Evolutionary conservation across 306 rosid genomes (phyloP).

Genomic region (Corylus americana): DNA sequence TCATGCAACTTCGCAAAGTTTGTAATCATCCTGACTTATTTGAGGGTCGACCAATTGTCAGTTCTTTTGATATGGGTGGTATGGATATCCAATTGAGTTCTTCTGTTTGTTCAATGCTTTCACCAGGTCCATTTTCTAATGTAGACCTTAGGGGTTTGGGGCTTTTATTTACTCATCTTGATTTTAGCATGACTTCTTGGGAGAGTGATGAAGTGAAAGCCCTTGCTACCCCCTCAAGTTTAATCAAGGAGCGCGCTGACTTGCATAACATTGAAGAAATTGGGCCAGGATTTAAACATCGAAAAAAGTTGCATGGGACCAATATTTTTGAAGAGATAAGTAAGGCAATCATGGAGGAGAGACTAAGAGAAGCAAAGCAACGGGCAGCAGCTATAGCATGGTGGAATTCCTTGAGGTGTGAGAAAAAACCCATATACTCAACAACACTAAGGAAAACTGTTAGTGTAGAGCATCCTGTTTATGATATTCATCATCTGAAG

Average conservation of each 20-base stretch:
- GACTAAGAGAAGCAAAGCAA: slow-evolving; percentile 72
- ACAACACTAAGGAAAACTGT: slow-evolving; percentile 72
- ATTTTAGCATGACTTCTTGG: slow-evolving; percentile 87
- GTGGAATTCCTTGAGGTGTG: slow-evolving; percentile 97
- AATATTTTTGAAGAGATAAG: slow-evolving; percentile 87
- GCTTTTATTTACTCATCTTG: slow-evolving; percentile 81
- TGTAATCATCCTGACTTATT: slow-evolving; percentile 99
- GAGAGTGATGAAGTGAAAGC: slow-evolving; percentile 86
- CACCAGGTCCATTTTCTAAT: slow-evolving; percentile 56
- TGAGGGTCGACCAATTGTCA: slow-evolving; percentile 98
- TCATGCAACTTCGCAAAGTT: slow-evolving; percentile 99
- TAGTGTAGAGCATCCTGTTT: slow-evolving; percentile 69
- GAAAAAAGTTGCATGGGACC: slow-evolving; percentile 61
- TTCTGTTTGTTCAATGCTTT: slow-evolving; percentile 70
- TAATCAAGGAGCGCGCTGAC: slow-evolving; percentile 58
- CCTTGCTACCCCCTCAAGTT: slow-evolving; percentile 69
- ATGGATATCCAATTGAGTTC: slow-evolving; percentile 77
- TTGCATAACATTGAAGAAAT: slow-evolving; percentile 49
- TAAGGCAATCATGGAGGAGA: slow-evolving; percentile 81
- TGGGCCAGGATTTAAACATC: slow-evolving; percentile 54
- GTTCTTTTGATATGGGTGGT: slow-evolving; percentile 90
- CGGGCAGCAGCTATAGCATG: slow-evolving; percentile 82
- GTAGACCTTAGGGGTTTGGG: slow-evolving; percentile 80
- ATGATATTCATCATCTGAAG: slow-evolving; percentile 68
- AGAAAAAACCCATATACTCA: slow-evolving; percentile 70